Percentiles rank a stretch among this genome's conserved stretches.
Conservation (phyloP, 345 rosid species). For the Brassica incana region DNA sequence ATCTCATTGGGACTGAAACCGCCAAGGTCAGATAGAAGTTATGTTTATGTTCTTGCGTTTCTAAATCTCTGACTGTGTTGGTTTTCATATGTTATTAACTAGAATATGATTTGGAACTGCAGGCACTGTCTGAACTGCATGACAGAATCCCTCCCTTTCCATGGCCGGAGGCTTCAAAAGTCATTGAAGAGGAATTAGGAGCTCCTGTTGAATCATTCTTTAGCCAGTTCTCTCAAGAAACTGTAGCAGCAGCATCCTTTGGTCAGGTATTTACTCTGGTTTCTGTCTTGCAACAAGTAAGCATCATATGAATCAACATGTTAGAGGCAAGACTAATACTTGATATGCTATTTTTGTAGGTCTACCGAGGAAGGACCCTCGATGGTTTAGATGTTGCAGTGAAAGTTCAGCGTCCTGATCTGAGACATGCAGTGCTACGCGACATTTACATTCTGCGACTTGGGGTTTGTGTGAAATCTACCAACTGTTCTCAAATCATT, state of each 20-base stretch:
- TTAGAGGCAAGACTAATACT: slow-evolving; percentile 9
- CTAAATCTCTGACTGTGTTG: slow-evolving; percentile 6
- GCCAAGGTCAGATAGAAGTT: slow-evolving; percentile 64
- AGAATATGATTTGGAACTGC: slow-evolving; percentile 40
- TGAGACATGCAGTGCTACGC: slow-evolving; percentile 79
- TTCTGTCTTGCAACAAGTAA: slow-evolving; percentile 16
- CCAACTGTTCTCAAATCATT: not conserved
- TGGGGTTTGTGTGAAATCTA: slow-evolving; percentile 61
- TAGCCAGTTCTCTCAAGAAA: slow-evolving; percentile 76
- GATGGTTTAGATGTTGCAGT: slow-evolving; percentile 85
- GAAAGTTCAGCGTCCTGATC: slow-evolving; percentile 94
- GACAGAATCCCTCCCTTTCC: slow-evolving; percentile 93
- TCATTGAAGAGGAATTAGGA: slow-evolving; percentile 84
- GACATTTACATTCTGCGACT: slow-evolving; percentile 85
- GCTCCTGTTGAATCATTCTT: slow-evolving; percentile 69
- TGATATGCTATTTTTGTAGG: slow-evolving; percentile 47
- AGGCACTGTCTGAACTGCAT: slow-evolving; percentile 91
- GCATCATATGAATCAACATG: slow-evolving; percentile 13
- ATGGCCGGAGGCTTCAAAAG: slow-evolving; percentile 63
- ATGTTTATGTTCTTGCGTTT: not conserved
- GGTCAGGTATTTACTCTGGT: slow-evolving; percentile 67
- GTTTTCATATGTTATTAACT: slow-evolving; percentile 12
- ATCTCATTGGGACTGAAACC: slow-evolving; percentile 82
- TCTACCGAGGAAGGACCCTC: slow-evolving; percentile 67
- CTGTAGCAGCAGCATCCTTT: slow-evolving; percentile 94